Evolutionary conservation across 164 flowering plant species (phyloP).

Genomic region (Annona squamosa): DNA sequence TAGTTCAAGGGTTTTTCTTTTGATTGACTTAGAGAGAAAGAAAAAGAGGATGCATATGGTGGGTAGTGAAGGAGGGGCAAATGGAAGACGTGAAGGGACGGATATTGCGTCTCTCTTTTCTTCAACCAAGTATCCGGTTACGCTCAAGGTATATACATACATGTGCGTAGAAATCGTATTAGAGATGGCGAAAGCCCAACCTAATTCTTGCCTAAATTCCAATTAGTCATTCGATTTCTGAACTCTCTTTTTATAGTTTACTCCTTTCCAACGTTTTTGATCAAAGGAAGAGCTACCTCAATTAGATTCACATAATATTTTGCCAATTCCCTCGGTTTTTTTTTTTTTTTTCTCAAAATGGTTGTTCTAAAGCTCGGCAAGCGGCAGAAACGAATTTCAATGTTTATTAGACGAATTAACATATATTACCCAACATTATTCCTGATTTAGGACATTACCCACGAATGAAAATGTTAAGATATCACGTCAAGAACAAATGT

Average conservation of each 20-base stretch:
- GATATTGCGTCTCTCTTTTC: slow-evolving; percentile 16
- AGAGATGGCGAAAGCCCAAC: neutral
- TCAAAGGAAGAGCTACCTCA: neutral
- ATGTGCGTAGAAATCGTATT: no score
- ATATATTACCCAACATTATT: neutral
- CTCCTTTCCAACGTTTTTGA: neutral
- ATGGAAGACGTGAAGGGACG: neutral
- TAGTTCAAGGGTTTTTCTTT: neutral
- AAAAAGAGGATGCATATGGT: slow-evolving; percentile 10
- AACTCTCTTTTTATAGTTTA: neutral
- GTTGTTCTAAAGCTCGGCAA: no score
- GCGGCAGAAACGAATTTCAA: no score
- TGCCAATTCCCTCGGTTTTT: no score
- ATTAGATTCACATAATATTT: neutral
- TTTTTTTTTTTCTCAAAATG: no score
- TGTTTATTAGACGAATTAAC: neutral
- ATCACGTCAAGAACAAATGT: neutral
- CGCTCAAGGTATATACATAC: slow-evolving; percentile 31
- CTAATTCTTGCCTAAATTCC: neutral
- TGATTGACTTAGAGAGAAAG: neutral
- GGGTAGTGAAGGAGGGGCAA: slow-evolving; percentile 2
- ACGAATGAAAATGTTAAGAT: neutral
- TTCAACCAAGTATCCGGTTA: slow-evolving; percentile 26
- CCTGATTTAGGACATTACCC: neutral
- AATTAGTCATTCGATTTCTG: neutral